Conservation (phyloP, 2,329 filamentous ascomycete genomes). For the Fusarium armeniacum region DNA sequence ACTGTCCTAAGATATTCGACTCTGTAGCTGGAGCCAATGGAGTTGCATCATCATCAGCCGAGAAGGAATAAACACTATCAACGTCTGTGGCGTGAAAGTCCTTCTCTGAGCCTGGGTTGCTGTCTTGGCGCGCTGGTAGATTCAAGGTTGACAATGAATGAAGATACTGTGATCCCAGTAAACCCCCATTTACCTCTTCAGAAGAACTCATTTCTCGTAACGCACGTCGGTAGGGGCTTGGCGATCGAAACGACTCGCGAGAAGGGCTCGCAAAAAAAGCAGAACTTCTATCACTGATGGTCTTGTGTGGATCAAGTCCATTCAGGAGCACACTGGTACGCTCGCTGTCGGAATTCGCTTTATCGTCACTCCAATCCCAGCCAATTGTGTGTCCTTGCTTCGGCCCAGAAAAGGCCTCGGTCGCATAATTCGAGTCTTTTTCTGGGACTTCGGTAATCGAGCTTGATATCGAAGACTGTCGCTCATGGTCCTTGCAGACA, state of each 20-base stretch:
- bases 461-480: not conserved
- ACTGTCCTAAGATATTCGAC: not conserved
- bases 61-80: slow-evolving; percentile 65
- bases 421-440: not conserved
- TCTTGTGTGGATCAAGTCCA: slow-evolving; percentile 45
- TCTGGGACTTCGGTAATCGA: slow-evolving; percentile 14
- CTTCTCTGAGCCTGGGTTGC: slow-evolving; percentile 57
- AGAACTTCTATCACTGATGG: slow-evolving; percentile 60
- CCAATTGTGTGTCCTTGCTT: not conserved
- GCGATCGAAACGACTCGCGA: slow-evolving; percentile 66
- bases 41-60: slow-evolving; percentile 48
- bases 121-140: slow-evolving; percentile 58
- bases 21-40: not conserved
- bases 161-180: slow-evolving; percentile 56
- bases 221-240: slow-evolving; percentile 69
- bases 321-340: slow-evolving; percentile 1
- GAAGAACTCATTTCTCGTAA: slow-evolving; percentile 59
- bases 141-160: slow-evolving; percentile 58
- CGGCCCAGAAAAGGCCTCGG: not conserved
- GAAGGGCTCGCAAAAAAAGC: slow-evolving; percentile 67
- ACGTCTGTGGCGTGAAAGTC: slow-evolving; percentile 58
- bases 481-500: slow-evolving; percentile 49
- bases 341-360: not conserved
- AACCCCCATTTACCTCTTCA: slow-evolving; percentile 43
- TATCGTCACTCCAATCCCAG: slow-evolving; percentile 1